These are phyloP conservation scores for Boletus rufocinnamomeus DNA, from an alignment of 768 basidiomycete species.

Conservation along the genomic window DNA sequence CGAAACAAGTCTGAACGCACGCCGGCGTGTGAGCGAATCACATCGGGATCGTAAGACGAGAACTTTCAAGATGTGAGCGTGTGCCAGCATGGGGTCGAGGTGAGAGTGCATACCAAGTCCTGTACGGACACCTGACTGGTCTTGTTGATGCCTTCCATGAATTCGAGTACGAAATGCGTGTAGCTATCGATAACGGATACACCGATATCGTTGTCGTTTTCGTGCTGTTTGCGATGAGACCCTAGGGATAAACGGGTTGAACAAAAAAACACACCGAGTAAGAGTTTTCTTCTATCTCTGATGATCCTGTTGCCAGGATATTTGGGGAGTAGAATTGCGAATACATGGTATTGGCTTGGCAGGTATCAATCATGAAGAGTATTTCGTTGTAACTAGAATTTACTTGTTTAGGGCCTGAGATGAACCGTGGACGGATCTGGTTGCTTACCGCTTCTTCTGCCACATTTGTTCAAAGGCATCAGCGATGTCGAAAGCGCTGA, in stretches of 20 bases:
- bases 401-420: slow-evolving; percentile 34
- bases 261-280: slow-evolving; percentile 73
- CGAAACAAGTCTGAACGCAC: slow-evolving; percentile 82
- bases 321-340: slow-evolving; percentile 92
- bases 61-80: slow-evolving; percentile 56
- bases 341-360: slow-evolving; percentile 96
- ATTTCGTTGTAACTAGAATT: slow-evolving; percentile 82
- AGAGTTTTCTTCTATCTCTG: slow-evolving; percentile 82
- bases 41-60: slow-evolving; percentile 67
- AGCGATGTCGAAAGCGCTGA: slow-evolving; percentile 95
- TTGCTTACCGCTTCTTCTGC: slow-evolving; percentile 82
- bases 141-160: slow-evolving; percentile 91
- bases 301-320: slow-evolving; percentile 88
- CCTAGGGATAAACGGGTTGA: not conserved
- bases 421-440: not conserved
- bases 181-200: slow-evolving; percentile 95
- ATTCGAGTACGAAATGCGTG: slow-evolving; percentile 89
- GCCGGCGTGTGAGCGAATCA: slow-evolving; percentile 86
- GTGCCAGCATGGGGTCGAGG: not conserved
- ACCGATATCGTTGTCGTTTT: slow-evolving; percentile 92
- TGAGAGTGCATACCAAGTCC: slow-evolving; percentile 65
- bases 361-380: slow-evolving; percentile 98
- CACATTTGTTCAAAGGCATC: slow-evolving; percentile 99
- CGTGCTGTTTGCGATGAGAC: slow-evolving; percentile 55
- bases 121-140: slow-evolving; percentile 78